Base-by-base conservation (phyloP, 192 early-diverging fungal species). In the Polychytrium aggregatum region DNA sequence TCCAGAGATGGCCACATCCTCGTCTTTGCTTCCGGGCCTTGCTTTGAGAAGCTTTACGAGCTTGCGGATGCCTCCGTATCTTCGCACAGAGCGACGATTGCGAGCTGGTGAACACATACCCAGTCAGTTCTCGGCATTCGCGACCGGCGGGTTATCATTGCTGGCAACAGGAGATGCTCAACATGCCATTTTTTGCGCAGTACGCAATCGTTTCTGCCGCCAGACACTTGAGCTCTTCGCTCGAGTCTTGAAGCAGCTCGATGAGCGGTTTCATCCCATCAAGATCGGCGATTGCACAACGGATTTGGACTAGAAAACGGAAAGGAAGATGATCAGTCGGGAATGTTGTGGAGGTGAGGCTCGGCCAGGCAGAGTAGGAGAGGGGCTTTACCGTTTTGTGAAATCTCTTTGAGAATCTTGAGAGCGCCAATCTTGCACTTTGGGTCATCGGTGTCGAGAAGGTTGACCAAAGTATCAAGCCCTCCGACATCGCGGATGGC, bases 401-500 rank as follows among this genome's bases (percentile, higher is more conserved):
- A 74, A 38, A 74, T 72, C 10, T 76, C 68, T 49, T 67, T 70
- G 37, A 81, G 41, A 14, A 81, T 79, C 55, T 77, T 70, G 18
- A 81, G 50, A 10, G 78, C 72, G 8, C 76, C 78, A 27, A 73
- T 77, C 42, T 72, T 72, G 57, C 78, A 81, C 55, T 79, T 79
- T 7, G 70, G 60, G 48, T 81, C 71, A 46, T 81, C 73, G 2
- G 78, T 81, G 60, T 79, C 76, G 37, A 81, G 60, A 14, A 81
- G 49, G 45, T 81, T 81, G 10, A 81, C 72, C 11, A 81, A 54
- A 3, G 71, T 78, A 36, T 79, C 76, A 11, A 79, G 59, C 2
- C 78, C 78, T 9, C 76, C 78, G 13, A 79, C 76, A 48, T 81
- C 76, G 16, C 78, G 56, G 43, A 81, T 81, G 2, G 78, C 78